Evolutionary conservation across 1,284 basidiomycete genomes (phyloP), one percentile per base, ranked within the genome.

Genomic region (Kalmanozyma brasiliensis): DNA sequence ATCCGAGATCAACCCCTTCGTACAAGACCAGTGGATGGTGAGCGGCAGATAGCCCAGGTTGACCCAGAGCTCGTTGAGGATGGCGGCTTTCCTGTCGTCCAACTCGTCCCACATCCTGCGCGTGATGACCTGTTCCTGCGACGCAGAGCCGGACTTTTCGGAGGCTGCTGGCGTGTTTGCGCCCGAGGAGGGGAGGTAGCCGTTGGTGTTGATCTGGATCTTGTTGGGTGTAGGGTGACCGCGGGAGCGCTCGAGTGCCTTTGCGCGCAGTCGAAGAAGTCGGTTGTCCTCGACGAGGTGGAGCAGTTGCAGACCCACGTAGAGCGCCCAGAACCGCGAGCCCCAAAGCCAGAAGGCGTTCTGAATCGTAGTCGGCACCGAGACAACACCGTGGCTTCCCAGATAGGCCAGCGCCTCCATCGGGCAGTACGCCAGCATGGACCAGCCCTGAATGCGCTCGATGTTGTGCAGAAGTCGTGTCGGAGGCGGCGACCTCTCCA

Each of bases 31-130:
- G 80, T 94, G 92, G 46, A 92, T 82, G 4, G 92, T 91, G 52
- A 92, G 82, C 4, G 92, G 92, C 35, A 93, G 83, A 79, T 92
- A 90, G 29, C 88, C 88, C 5, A 89, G 63, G 76, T 93, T 93
- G 42, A 88, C 87, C 44, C 90, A 83, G 22, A 91, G 78, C 70
- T 93, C 90, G 59, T 87, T 89, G 85, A 88, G 87, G 58, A 90
- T 88, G 14, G 89, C 87, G 63, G 87, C 86, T 87, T 90, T 90
- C 65, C 85, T 83, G 66, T 86, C 65, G 24, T 74, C 74, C 34
- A 82, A 51, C 33, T 79, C 77, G 45, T 74, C 59, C 79, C 79
- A 81, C 70, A 81, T 68, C 26, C 63, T 64, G 17, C 76, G 57
- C 14, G 79, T 81, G 49, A 69, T 66, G 16, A 64, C 49, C 51